Base-by-base conservation (phyloP, 2,329 filamentous ascomycete genomes). In the Fusarium lyarnte region DNA sequence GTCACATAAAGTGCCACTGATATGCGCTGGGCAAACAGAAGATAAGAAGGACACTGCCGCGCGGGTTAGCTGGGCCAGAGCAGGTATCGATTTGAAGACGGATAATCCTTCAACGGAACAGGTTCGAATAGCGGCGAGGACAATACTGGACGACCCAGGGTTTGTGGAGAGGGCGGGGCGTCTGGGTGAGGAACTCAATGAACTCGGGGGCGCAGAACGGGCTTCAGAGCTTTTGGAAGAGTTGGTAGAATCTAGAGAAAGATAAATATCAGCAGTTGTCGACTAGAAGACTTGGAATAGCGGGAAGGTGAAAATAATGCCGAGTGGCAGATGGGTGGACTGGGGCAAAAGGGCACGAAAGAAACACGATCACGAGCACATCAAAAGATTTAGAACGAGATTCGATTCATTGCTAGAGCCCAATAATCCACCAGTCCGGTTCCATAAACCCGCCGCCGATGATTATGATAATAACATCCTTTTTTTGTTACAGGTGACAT, bases 11-110 rank as follows among this genome's bases (percentile, higher is more conserved):
- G 77, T 82, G 2, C 81, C 81, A 8, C 66, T 82, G 27, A 75
- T 82, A 9, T 82, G 81, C 25, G 81, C 81, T 1, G 81, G 81
- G 0, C 81, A 81, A 43, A 77, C 79, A 2, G 81, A 82, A 35
- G 81, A 82, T 16, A 82, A 82, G 69, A 81, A 77, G 54, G 81
- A 82, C 47, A 82, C 81, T 1, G 78, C 80, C 3, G 81, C 80
- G 9, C 69, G 81, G 29, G 76, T 82, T 0, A 67, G 72, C 7
- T 81, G 78, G 77, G 75, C 77, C 0, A 77, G 79, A 3, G 78
- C 76, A 1, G 81, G 81, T 1, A 78, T 82, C n/a, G 81, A 82
- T 38, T 67, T 82, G 7, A 79, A 78, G 70, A 82, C 81, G 14
- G 80, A 82, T 21, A 80, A 49, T 5, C 81, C 81, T 2, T 76